These are phyloP conservation scores for Bretschneidera sinensis DNA, from an alignment of 345 rosid genomes.

Conservation along the genomic window DNA sequence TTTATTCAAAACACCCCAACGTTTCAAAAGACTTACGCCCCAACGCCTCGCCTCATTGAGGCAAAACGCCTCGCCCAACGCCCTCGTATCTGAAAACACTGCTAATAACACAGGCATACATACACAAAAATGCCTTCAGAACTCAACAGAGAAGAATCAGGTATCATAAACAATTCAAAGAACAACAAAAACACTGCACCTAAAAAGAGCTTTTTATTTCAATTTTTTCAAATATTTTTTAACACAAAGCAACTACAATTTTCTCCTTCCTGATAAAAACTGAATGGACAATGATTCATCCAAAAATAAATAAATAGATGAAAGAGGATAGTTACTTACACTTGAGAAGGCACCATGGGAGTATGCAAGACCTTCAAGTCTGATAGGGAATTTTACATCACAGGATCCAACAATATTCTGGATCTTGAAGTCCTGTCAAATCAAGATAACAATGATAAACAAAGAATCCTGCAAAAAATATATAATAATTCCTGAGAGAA, in stretches of 20 bases:
- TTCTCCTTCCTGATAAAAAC: background rate
- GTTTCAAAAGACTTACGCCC: too few relatives aligned
- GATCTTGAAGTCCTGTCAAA: conserved; percentile 68
- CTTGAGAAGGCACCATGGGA: conserved; percentile 86
- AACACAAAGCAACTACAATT: background rate
- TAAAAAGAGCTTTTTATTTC: too few relatives aligned
- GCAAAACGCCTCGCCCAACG: too few relatives aligned
- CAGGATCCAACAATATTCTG: conserved; percentile 85
- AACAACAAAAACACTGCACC: too few relatives aligned
- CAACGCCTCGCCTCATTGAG: too few relatives aligned
- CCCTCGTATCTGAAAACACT: background rate
- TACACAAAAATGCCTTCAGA: background rate
- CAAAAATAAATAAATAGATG: too few relatives aligned
- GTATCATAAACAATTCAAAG: background rate
- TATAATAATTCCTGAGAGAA: background rate
- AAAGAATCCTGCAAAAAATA: background rate
- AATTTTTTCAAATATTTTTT: too few relatives aligned
- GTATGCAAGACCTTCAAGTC: conserved; percentile 81
- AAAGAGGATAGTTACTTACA: conserved; percentile 39
- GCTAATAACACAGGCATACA: background rate
- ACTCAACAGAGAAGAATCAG: background rate
- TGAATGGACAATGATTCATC: background rate
- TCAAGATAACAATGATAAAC: background rate
- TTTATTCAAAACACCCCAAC: too few relatives aligned
- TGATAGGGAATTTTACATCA: conserved; percentile 76